These are phyloP conservation scores for Aspergillus quadricinctus DNA, from an alignment of 2,329 filamentous ascomycete species.

Conservation along the genomic window DNA sequence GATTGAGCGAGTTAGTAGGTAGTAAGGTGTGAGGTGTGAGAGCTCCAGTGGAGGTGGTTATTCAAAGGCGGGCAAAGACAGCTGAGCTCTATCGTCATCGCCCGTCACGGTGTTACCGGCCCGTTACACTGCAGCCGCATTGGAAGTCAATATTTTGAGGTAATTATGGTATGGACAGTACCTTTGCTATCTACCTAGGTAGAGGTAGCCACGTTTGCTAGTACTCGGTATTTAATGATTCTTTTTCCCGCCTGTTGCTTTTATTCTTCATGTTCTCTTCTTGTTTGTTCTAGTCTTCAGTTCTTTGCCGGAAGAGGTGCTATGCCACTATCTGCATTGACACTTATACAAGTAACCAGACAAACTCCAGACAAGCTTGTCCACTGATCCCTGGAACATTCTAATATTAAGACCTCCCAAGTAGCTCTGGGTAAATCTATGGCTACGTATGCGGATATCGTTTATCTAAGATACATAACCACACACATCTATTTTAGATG, in stretches of 20 bases:
- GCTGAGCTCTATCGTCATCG: constrained; percentile 25
- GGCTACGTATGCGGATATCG: not conserved
- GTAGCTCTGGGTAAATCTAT: not conserved
- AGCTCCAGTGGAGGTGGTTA: not conserved
- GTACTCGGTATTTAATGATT: not conserved
- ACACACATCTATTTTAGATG: not conserved
- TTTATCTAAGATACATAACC: not conserved
- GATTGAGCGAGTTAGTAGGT: not conserved
- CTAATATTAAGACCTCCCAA: not conserved
- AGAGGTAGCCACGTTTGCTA: not conserved
- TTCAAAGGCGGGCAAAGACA: constrained; percentile 6
- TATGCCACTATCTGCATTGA: no score
- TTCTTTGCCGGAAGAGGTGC: no score
- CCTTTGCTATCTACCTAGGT: not conserved
- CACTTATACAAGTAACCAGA: not conserved
- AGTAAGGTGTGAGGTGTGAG: not conserved
- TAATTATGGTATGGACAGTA: constrained; percentile 5
- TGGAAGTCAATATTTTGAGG: not conserved
- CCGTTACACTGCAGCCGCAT: not conserved
- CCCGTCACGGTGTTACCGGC: constrained; percentile 3
- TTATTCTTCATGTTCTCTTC: not conserved
- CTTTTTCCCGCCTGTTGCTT: not conserved
- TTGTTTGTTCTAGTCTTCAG: no score
- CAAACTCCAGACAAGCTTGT: not conserved
- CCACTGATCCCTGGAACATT: not conserved